phyloP scores from a whole-genome alignment of 768 basidiomycete species.

The Gelatoporia subvermispora region DNA sequence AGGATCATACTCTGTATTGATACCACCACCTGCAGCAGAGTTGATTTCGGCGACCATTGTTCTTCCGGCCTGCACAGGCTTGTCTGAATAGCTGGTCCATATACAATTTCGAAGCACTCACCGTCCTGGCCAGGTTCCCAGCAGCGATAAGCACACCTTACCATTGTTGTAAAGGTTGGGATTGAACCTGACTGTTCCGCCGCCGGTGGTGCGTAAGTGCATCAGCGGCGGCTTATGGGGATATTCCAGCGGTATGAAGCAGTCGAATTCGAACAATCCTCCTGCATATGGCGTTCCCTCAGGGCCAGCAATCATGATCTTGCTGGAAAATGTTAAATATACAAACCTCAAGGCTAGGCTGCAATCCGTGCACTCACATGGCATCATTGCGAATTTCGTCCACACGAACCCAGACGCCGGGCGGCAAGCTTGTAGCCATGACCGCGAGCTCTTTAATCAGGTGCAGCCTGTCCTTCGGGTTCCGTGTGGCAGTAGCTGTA shows the following conservation, averaged over 20 bases:
- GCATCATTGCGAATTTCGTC: slow-evolving; percentile 56
- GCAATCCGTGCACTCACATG: slow-evolving; percentile 33
- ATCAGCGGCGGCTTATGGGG: slow-evolving; percentile 42
- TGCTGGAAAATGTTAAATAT: slow-evolving; percentile 24
- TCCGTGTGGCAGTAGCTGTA: slow-evolving; percentile 36
- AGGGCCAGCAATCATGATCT: slow-evolving; percentile 57
- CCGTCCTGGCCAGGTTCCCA: slow-evolving; percentile 54
- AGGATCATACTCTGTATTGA: slow-evolving; percentile 59
- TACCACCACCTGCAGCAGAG: slow-evolving; percentile 51
- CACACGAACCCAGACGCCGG: slow-evolving; percentile 51
- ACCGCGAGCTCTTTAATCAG: slow-evolving; percentile 54
- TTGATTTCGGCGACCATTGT: slow-evolving; percentile 48
- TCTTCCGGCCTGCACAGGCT: slow-evolving; percentile 30
- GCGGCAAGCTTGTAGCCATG: slow-evolving; percentile 51
- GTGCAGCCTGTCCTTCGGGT: slow-evolving; percentile 43
- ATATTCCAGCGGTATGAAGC: slow-evolving; percentile 49
- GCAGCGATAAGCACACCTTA: slow-evolving; percentile 50
- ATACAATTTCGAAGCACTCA: slow-evolving; percentile 12
- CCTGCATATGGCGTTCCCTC: slow-evolving; percentile 66
- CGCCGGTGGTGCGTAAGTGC: slow-evolving; percentile 50
- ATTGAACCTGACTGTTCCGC: slow-evolving; percentile 48
- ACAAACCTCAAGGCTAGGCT: neutral
- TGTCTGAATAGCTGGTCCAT: neutral
- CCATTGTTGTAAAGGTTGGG: slow-evolving; percentile 48
- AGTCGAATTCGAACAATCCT: slow-evolving; percentile 63